phyloP scores from a whole-genome alignment of 2,329 filamentous ascomycete genomes.

The Cryphonectria japonica region DNA sequence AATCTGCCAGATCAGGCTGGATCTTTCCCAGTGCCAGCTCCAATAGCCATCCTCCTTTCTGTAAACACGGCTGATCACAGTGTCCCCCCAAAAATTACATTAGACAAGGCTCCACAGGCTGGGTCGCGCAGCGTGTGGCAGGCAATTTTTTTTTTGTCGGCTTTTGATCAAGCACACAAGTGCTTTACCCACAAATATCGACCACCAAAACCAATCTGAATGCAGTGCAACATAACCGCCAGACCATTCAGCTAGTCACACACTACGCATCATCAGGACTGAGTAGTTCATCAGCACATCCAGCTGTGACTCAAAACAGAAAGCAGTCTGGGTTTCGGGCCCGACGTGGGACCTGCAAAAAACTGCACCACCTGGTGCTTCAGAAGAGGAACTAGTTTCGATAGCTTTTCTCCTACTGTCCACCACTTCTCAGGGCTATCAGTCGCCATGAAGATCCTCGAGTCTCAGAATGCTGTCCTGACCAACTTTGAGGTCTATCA shows the following conservation, averaged over 20 bases:
- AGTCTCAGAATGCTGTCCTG: slow-evolving; percentile 70
- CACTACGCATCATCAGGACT: not conserved
- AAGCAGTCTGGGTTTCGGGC: not conserved
- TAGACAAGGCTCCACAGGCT: not conserved
- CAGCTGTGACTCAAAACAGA: not conserved
- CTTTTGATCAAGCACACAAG: not conserved
- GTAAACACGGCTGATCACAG: not conserved
- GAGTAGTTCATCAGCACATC: slow-evolving; percentile 7
- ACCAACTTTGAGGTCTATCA: slow-evolving; percentile 75
- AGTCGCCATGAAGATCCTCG: slow-evolving; percentile 67
- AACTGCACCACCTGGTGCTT: not conserved
- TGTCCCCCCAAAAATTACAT: not conserved
- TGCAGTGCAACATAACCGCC: not conserved
- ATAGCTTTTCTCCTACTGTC: not conserved
- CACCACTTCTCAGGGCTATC: not conserved
- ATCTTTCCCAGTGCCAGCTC: not conserved
- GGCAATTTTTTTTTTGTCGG: not conserved
- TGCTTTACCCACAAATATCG: not conserved
- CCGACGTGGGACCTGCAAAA: not conserved
- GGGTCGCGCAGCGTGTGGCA: not conserved
- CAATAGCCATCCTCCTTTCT: not conserved
- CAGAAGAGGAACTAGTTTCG: not conserved
- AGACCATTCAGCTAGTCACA: not conserved
- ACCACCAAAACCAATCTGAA: not conserved
- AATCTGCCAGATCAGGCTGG: not conserved